Conservation (phyloP, 108 stramenopile species). For the Cyclotella atomus region DNA sequence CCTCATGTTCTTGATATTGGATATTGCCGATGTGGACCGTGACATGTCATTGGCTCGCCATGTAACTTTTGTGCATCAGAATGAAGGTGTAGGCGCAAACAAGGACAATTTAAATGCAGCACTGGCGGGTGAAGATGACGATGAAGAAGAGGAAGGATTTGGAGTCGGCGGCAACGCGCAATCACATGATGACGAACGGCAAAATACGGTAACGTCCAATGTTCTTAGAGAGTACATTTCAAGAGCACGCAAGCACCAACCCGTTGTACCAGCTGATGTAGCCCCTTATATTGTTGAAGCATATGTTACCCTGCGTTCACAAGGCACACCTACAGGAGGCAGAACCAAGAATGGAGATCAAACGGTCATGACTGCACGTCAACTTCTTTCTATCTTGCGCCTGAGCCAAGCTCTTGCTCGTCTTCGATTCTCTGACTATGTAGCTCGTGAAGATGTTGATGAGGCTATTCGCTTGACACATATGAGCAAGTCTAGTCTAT, state of each 20-base stretch:
- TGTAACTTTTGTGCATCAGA: slow-evolving; percentile 98
- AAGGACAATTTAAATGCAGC: slow-evolving; percentile 16
- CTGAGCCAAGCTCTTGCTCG: slow-evolving; percentile 95
- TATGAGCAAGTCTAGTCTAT: slow-evolving; percentile 85
- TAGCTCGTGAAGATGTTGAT: slow-evolving; percentile 96
- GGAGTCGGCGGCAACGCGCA: slow-evolving; percentile 4
- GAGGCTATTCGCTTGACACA: slow-evolving; percentile 97
- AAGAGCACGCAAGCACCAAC: slow-evolving; percentile 89
- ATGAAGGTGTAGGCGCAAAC: slow-evolving; percentile 70
- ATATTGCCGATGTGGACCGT: slow-evolving; percentile 85
- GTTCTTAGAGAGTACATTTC: slow-evolving; percentile 95
- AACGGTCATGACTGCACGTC: slow-evolving; percentile 96
- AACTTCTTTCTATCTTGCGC: slow-evolving; percentile 96
- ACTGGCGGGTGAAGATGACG: slow-evolving; percentile 35
- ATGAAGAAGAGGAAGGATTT: slow-evolving; percentile 36
- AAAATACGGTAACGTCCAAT: slow-evolving; percentile 64
- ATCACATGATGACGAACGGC: slow-evolving; percentile 39
- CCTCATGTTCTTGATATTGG: slow-evolving; percentile 96
- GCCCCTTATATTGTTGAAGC: slow-evolving; percentile 96
- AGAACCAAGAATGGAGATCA: slow-evolving; percentile 77
- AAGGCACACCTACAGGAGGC: slow-evolving; percentile 75
- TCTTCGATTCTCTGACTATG: slow-evolving; percentile 91
- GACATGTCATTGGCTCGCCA: slow-evolving; percentile 97
- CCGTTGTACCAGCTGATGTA: slow-evolving; percentile 91
- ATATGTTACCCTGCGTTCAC: slow-evolving; percentile 91